Conservation (phyloP, 2,329 filamentous ascomycete genomes). For the Thyridium curvatum region DNA sequence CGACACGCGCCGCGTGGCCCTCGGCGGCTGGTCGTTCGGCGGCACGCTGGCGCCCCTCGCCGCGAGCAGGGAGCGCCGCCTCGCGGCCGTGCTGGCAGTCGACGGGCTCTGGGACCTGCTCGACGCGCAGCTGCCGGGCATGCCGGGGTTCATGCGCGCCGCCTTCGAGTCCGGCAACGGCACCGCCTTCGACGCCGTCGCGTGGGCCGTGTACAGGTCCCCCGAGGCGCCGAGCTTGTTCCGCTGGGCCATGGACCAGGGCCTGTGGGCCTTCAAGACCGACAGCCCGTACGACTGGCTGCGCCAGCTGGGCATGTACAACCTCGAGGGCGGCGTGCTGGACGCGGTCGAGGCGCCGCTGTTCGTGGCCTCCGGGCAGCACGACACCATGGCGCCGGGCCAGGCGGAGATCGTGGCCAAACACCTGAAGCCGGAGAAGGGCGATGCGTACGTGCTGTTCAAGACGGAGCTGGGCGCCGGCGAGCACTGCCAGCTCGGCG, state of each 20-base stretch:
- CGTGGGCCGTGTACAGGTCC: neutral
- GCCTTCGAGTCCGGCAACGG: constrained; percentile 10
- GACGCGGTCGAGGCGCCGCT: constrained; percentile 11
- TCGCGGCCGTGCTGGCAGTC: constrained; percentile 28
- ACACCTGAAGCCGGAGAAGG: constrained; percentile 8
- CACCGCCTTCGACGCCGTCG: constrained; percentile 7
- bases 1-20: constrained; percentile 21
- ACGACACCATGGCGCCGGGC: constrained; percentile 10
- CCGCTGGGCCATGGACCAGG: constrained; percentile 25
- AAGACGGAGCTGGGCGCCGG: constrained; percentile 13
- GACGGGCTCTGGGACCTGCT: constrained; percentile 26
- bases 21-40: constrained; percentile 33
- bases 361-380: constrained; percentile 13
- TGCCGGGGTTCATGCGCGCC: constrained; percentile 10
- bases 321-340: constrained; percentile 9
- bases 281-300: constrained; percentile 18
- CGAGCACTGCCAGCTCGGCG: constrained; percentile 17
- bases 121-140: constrained; percentile 8
- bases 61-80: constrained; percentile 32
- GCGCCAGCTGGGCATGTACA: constrained; percentile 7
- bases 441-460: constrained; percentile 11
- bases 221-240: constrained; percentile 6
- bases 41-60: constrained; percentile 31
- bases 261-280: constrained; percentile 25
- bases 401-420: constrained; percentile 11